Evolutionary conservation across 441 rosid species (phyloP).

Genomic region (Mallotus repandus): DNA sequence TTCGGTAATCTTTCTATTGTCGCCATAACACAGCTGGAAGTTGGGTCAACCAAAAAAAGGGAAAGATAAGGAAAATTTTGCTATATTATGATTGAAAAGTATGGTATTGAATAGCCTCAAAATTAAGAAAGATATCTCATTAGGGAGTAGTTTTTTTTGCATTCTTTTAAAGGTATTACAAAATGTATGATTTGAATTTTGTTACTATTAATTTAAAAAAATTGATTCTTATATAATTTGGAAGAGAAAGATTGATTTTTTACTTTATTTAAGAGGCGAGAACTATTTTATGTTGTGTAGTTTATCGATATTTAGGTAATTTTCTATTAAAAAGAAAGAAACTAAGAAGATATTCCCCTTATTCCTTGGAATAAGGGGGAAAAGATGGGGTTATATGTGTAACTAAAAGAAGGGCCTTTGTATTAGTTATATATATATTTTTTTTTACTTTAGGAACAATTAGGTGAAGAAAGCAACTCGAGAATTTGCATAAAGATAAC

Average conservation of each 20-base stretch:
- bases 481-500: slow-evolving; percentile 12
- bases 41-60: not conserved
- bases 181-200: no score
- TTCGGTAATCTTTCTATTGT: not conserved
- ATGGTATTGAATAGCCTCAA: not conserved
- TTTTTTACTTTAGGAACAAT: slow-evolving; percentile 25
- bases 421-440: slow-evolving; percentile 8
- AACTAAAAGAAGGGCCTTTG: slow-evolving; percentile 12
- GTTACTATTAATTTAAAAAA: no score
- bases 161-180: no score
- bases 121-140: no score
- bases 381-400: not conserved
- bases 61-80: not conserved
- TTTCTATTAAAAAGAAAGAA: no score
- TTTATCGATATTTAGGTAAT: no score
- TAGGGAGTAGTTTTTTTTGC: no score
- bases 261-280: no score
- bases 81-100: not conserved
- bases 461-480: slow-evolving; percentile 26
- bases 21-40: not conserved
- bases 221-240: no score
- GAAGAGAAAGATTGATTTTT: no score
- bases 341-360: no score
- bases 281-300: no score
- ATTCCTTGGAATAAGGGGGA: not conserved